A percentile compares a stretch with the other conserved stretches of the same genome.
Conservation (phyloP, 768 basidiomycete genomes). For the Chlorophyllum brunneum region DNA sequence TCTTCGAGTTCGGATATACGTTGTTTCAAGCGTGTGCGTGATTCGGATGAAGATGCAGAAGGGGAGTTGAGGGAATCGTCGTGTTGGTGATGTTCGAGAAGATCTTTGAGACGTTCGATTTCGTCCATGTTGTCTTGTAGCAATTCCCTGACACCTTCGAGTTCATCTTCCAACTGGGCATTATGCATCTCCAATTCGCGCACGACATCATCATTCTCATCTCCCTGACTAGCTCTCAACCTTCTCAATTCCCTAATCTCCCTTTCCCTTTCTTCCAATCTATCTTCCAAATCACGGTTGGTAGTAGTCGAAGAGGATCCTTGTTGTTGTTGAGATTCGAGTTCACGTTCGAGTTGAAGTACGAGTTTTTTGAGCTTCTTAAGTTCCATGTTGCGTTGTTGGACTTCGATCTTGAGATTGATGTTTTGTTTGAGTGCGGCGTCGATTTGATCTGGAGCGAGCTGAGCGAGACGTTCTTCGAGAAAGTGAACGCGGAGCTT, state of each 20-base stretch:
- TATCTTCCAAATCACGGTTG: constrained; percentile 11
- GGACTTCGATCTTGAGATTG: constrained; percentile 88
- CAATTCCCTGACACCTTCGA: constrained; percentile 65
- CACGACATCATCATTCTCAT: constrained; percentile 50
- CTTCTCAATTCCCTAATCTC: constrained; percentile 68
- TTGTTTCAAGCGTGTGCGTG: constrained; percentile 41
- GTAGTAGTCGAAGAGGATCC: constrained; percentile 34
- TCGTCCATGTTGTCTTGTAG: constrained; percentile 84
- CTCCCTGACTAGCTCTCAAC: constrained; percentile 31
- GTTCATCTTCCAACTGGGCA: constrained; percentile 65
- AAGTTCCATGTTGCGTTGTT: constrained; percentile 84
- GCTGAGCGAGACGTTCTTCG: constrained; percentile 85
- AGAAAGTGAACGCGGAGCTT: constrained; percentile 95
- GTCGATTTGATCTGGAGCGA: constrained; percentile 91
- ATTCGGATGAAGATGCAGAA: constrained; percentile 18
- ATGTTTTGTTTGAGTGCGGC: constrained; percentile 91
- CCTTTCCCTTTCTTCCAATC: constrained; percentile 42
- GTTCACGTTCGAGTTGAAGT: constrained; percentile 76
- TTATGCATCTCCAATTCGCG: constrained; percentile 58
- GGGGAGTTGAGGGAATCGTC: constrained; percentile 15
- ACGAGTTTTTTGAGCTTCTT: constrained; percentile 91
- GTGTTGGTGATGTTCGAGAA: constrained; percentile 57
- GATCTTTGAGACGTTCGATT: constrained; percentile 66
- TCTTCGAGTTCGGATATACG: constrained; percentile 55
- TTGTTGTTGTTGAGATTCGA: constrained; percentile 62